Percentiles rank a stretch among this genome's conserved stretches.
Evolutionary conservation across 2,329 filamentous ascomycete species (phyloP).

Genomic region (Sporothrix luriei): DNA sequence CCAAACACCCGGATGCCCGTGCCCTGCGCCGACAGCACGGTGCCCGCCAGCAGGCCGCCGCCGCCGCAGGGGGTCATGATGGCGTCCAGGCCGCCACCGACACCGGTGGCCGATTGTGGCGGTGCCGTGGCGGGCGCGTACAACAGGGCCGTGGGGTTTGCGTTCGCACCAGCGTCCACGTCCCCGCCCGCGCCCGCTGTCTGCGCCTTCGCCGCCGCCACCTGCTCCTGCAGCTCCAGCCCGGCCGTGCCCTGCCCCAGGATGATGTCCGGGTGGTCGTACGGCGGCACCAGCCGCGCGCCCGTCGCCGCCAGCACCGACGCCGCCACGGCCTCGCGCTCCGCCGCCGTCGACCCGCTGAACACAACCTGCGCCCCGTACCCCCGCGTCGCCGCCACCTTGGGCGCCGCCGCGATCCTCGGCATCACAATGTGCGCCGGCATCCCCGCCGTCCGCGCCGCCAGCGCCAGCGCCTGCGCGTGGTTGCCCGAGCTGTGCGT

Average conservation of each 20-base stretch:
- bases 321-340: constrained; percentile 77
- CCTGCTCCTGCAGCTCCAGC: constrained; percentile 79
- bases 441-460: constrained; percentile 71
- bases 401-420: constrained; percentile 76
- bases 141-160: constrained; percentile 28
- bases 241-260: constrained; percentile 90
- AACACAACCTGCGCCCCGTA: constrained; percentile 81
- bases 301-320: constrained; percentile 70
- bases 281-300: constrained; percentile 81
- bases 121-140: constrained; percentile 26
- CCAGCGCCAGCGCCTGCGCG: constrained; percentile 87
- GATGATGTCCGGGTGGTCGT: constrained; percentile 89
- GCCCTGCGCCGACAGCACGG: constrained; percentile 72
- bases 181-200: constrained; percentile 17
- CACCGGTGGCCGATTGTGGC: neutral
- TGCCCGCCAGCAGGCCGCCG: constrained; percentile 82
- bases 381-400: constrained; percentile 77
- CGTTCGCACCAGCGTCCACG: too few relatives aligned
- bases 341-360: constrained; percentile 75
- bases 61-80: constrained; percentile 85
- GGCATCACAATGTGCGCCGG: constrained; percentile 93
- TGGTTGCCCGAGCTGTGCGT: constrained; percentile 96
- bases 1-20: constrained; percentile 80
- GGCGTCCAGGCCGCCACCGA: constrained; percentile 57
- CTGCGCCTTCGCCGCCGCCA: constrained; percentile 44